phyloP scores from a whole-genome alignment of 2,329 filamentous ascomycete genomes.

The Byssothecium circinans region DNA sequence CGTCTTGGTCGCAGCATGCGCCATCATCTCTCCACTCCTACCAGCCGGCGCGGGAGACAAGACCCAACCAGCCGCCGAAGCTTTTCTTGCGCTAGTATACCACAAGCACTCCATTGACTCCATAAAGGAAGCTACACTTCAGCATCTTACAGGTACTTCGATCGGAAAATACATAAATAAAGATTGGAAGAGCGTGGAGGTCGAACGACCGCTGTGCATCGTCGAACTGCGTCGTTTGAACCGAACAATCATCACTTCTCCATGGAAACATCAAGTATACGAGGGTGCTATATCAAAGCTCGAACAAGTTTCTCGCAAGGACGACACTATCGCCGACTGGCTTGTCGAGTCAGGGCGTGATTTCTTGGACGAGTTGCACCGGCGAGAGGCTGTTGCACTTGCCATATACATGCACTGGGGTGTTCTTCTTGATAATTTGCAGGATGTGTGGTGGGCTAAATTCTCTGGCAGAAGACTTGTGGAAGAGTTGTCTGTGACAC shows the following conservation, averaged over 20 bases:
- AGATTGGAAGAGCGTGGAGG: background rate
- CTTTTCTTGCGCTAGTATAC: constrained; percentile 3
- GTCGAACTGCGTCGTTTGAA: constrained; percentile 1
- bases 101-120: constrained; percentile 4
- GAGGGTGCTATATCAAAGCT: constrained; percentile 1
- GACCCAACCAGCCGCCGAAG: constrained; percentile 1
- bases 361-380: constrained; percentile 6
- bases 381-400: constrained; percentile 4
- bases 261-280: constrained; percentile 1
- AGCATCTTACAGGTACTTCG: constrained; percentile 1
- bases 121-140: constrained; percentile 1
- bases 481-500: constrained; percentile 3
- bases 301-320: background rate
- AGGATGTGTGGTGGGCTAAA: constrained; percentile 13
- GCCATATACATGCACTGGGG: constrained; percentile 16
- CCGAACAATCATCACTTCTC: background rate
- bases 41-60: background rate
- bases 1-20: constrained; percentile 4
- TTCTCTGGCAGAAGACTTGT: constrained; percentile 7
- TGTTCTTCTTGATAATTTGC: constrained; percentile 3
- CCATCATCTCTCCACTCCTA: constrained; percentile 5
- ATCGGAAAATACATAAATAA: background rate
- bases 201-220: background rate
- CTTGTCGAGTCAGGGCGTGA: background rate
- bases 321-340: background rate